Evolutionary conservation across 805 yeast species (phyloP).

Genomic region (Kuraishia capsulata): DNA sequence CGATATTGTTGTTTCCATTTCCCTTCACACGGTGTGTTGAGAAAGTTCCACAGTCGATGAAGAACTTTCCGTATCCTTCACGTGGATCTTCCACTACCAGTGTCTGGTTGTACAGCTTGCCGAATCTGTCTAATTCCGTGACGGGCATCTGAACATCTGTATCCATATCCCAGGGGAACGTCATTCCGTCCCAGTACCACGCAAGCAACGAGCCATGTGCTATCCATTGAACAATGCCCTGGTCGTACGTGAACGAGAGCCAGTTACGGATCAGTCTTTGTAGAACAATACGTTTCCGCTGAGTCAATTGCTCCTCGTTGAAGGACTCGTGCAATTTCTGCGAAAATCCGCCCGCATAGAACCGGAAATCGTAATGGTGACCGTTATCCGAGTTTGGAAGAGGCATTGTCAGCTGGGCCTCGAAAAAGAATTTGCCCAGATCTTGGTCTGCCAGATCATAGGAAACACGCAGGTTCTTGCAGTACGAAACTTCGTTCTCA

Average conservation of each 20-base stretch:
- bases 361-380: background rate
- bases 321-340: background rate
- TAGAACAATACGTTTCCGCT: constrained; percentile 19
- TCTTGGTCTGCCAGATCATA: constrained; percentile 9
- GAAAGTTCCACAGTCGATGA: constrained; percentile 31
- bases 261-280: constrained; percentile 33
- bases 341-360: background rate
- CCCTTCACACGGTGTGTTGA: constrained; percentile 48
- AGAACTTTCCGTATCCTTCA: constrained; percentile 21
- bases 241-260: constrained; percentile 31
- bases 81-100: constrained; percentile 28
- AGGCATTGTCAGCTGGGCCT: constrained; percentile 11
- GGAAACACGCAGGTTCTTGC: constrained; percentile 23
- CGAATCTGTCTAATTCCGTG: constrained; percentile 35
- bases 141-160: constrained; percentile 45
- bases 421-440: constrained; percentile 28
- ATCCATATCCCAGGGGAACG: constrained; percentile 51
- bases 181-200: constrained; percentile 43
- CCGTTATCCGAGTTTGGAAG: constrained; percentile 1
- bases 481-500: constrained; percentile 18
- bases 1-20: constrained; percentile 55
- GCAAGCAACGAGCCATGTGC: constrained; percentile 28
- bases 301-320: constrained; percentile 7
- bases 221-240: constrained; percentile 26
- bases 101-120: constrained; percentile 33